Evolutionary conservation across 2,329 filamentous ascomycete species (phyloP), one percentile per base, ranked within the genome.

Genomic region (Botrytis porri): DNA sequence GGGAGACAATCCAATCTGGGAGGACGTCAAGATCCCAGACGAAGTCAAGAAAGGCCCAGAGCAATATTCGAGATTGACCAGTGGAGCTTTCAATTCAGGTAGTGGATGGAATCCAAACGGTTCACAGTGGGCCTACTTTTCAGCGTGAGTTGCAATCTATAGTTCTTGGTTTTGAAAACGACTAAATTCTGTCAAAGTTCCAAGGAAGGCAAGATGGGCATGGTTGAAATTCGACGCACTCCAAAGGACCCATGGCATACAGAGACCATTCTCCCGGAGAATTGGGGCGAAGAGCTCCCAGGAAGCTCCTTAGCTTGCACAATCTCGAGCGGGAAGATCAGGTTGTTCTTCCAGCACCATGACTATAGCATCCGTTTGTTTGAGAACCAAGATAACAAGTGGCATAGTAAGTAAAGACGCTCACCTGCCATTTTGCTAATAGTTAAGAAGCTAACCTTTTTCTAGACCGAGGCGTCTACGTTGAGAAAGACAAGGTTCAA

Each of bases 241-340:
- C 69, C 69, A 29, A 71, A 59, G 14, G 60, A 54, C 32, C 59
- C 69, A n/a, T 71, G 69, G 69, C 43, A 71, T 20, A 71, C 43
- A 7, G 69, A 71, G 69, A 54, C 45, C 4, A 7, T 71, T 6
- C 60, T 71, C 9, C 37, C 37, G 16, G 41, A 57, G 29, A 57
- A 71, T 1, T 71, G 32, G 32, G 69, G 69, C 10, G 69, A 71
- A 20, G 2, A 35, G 37, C 69, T 71, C 29, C 45, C 69, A 37
- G 69, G 69, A 4, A n/a, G n/a, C 29, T 43, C 41, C 18, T 22
- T 71, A 32, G 60, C 22, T 57, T 71, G 45, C 25, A 57, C 61
- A 39, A 41, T 71, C 2, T 29, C 18, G 7, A 57, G 25, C 8
- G 60, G 60, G 1, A 22, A 25, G 5, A 71, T 71, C 37, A 64